A percentile compares a stretch with the other conserved stretches of the same genome.
Evolutionary conservation across 768 basidiomycete genomes (phyloP).

Genomic region (Strobilomyces echinocephalus): DNA sequence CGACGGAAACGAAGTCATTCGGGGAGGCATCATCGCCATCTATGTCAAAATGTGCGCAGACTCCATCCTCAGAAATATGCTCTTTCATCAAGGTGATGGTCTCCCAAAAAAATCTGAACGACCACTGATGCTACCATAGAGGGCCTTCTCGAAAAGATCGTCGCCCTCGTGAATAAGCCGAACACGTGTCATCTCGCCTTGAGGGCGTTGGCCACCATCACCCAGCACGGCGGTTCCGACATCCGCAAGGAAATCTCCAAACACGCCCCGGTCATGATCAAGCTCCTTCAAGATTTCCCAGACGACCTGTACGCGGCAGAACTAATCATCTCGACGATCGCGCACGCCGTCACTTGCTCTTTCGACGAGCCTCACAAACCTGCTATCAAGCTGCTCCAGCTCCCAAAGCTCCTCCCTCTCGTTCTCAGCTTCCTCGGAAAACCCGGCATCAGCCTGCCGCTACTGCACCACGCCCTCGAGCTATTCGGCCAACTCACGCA

Average conservation of each 20-base stretch:
- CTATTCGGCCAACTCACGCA: constrained; percentile 40
- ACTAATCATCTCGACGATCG: constrained; percentile 44
- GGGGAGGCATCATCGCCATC: constrained; percentile 54
- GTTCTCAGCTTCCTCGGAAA: constrained; percentile 40
- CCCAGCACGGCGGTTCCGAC: constrained; percentile 51
- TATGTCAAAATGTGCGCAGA: constrained; percentile 59
- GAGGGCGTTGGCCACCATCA: constrained; percentile 49
- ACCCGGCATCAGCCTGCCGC: constrained; percentile 35
- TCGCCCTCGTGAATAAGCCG: constrained; percentile 45
- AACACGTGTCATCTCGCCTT: constrained; percentile 47
- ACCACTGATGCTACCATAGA: neutral
- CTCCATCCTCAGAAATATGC: constrained; percentile 51
- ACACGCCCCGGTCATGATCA: constrained; percentile 37
- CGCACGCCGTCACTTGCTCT: constrained; percentile 45
- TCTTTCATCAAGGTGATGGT: constrained; percentile 44
- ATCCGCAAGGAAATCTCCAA: constrained; percentile 47
- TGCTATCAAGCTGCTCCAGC: constrained; percentile 37
- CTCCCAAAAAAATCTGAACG: neutral
- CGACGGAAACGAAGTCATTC: constrained; percentile 35
- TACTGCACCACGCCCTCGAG: constrained; percentile 47
- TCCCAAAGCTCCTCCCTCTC: constrained; percentile 39
- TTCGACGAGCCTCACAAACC: constrained; percentile 34
- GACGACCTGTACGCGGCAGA: constrained; percentile 47
- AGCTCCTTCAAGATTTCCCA: constrained; percentile 43
- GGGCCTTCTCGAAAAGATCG: constrained; percentile 51